phyloP scores from a whole-genome alignment of 176 grass and related monocot genomes.

The Alloteropsis semialata region DNA sequence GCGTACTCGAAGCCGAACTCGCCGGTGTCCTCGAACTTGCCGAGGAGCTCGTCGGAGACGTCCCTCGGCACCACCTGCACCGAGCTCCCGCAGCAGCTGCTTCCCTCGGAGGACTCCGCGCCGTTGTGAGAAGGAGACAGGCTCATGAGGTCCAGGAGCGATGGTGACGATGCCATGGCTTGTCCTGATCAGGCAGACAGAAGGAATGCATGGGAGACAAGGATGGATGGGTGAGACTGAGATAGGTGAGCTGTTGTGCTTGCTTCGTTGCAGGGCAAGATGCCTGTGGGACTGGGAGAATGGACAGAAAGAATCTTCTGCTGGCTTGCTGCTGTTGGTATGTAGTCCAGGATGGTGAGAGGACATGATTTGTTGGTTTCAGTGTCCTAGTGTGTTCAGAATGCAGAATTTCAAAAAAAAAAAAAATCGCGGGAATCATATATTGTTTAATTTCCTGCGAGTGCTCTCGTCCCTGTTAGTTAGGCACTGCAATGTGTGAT shows the following conservation, averaged over 20 bases:
- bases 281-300: constrained; percentile 27
- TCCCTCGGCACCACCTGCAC: constrained; percentile 69
- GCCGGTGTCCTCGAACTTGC: constrained; percentile 71
- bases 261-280: constrained; percentile 44
- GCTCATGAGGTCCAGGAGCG: constrained; percentile 49
- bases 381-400: background rate
- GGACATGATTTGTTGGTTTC: constrained; percentile 2
- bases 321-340: background rate
- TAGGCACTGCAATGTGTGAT: background rate
- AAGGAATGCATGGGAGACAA: constrained; percentile 24
- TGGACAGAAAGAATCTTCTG: constrained; percentile 32
- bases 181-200: constrained; percentile 2
- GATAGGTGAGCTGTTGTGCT: constrained; percentile 49
- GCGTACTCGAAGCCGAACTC: constrained; percentile 85
- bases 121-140: background rate
- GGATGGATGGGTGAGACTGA: background rate
- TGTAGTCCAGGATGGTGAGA: constrained; percentile 11
- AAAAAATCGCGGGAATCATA: background rate
- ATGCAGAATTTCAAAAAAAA: background rate
- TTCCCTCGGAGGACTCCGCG: background rate
- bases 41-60: constrained; percentile 61
- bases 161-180: background rate
- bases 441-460: background rate
- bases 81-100: background rate
- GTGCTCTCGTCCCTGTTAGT: background rate